These are phyloP conservation scores for Paspalum vaginatum DNA, from an alignment of 176 grass and related monocot genomes.

Conservation along the genomic window DNA sequence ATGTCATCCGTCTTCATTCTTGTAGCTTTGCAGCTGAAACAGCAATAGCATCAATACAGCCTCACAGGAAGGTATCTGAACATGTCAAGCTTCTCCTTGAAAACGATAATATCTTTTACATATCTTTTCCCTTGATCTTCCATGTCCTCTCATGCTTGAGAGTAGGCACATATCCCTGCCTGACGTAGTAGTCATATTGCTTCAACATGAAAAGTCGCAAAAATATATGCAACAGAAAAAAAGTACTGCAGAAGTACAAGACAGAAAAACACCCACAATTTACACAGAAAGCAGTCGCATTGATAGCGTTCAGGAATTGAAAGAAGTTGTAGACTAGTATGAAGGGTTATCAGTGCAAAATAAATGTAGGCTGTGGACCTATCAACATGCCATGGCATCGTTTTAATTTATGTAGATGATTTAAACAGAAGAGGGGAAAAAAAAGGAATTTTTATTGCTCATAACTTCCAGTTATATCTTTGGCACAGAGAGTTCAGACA, in stretches of 20 bases:
- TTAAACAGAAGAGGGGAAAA: not conserved
- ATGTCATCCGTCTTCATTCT: not conserved
- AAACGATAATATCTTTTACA: not conserved
- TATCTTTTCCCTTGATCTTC: not conserved
- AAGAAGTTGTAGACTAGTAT: not conserved
- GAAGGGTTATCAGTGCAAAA: slow-evolving; percentile 6
- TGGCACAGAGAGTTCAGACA: not conserved
- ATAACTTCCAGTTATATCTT: slow-evolving; percentile 7
- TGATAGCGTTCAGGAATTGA: not conserved
- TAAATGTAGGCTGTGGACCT: not conserved
- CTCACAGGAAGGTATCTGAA: not conserved
- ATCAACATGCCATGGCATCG: not conserved
- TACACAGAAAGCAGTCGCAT: not conserved
- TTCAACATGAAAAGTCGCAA: not conserved
- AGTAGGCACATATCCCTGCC: slow-evolving; percentile 22
- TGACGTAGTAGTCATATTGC: not conserved
- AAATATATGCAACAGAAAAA: not conserved
- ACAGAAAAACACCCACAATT: not conserved
- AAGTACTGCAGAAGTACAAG: not conserved
- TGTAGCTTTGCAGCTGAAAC: not conserved
- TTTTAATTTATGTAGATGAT: not conserved
- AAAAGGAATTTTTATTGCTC: not conserved
- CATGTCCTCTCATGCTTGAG: not conserved
- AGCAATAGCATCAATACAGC: not conserved
- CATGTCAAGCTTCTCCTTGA: not conserved